Base-by-base conservation (phyloP, 202 grass and related monocot genomes). In the Alloteropsis angusta region DNA sequence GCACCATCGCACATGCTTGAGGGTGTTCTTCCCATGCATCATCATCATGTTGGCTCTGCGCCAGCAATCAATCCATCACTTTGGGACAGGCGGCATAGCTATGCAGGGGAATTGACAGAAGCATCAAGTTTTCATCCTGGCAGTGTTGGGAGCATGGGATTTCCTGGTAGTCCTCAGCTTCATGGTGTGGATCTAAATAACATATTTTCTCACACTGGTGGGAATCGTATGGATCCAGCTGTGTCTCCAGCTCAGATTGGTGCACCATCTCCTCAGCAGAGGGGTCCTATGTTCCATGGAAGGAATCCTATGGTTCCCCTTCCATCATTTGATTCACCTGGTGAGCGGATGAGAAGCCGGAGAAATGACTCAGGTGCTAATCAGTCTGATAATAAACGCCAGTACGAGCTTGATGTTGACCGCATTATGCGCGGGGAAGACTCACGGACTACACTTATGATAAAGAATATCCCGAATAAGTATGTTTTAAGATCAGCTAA, bases 391-490 rank as follows among this genome's bases (percentile, higher is more conserved):
- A 94, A 90, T 66, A 97, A 92, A 86, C 93, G 80, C 65, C 91
- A 92, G 65, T 97, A 97, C 44, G 91, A 94, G 72, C 94, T 97
- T 88, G 91, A 97, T 88, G 69, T 97, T 39, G 89, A 97, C 59
- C 87, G 86, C 32, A 97, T 97, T 80, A 37, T 97, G 77, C 83
- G 80, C 38, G 83, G 94, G 30, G 94, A 90, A 52, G 91, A 97
- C 73, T 47, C 82, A 21, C 79, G 94, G 16, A 97, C 94, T 50
- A 97, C 94, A 37, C 85, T 97, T 22, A 97, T 94, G 94, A 93
- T 97, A 66, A 97, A 97, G 80, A 97, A 97, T 55, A 97, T 97
- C 57, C 94, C 94, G 14, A 97, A 97, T 55, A 97, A 97, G 94
- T 94, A 92, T 77, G 88, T 74, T 32, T 82, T 63, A 8, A 16